Evolutionary conservation across 345 rosid genomes (phyloP), one percentile per base, ranked within the genome.

Genomic region (Linum usitatissimum): DNA sequence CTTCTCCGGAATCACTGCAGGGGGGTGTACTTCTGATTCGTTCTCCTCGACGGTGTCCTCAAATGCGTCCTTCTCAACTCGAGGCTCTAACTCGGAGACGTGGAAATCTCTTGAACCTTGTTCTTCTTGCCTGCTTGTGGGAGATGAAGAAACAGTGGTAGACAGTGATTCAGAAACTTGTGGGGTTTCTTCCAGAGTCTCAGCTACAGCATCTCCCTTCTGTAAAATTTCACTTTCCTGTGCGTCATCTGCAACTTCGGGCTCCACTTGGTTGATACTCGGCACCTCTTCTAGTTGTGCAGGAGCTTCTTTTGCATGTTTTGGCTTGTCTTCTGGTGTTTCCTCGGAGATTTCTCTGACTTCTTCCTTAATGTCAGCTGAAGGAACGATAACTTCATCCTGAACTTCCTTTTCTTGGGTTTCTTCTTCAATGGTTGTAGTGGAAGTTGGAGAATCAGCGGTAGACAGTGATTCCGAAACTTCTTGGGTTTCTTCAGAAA

Each of bases 51-150:
- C 13, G 6, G 55, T 36, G 5, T 17, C 21, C 61, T 61, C 55
- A 18, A 31, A n/a, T 55, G 10, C 7, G 6, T 45, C 61, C 30
- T 39, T 42, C 39, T 54, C 61, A 39, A 39, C n/a, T 54, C 39
- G 60, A 59, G 15, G 59, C 61, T 64, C 61, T 5, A 49, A 48
- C 6, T 21, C 51, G 18, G 65, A 51, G 45, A 59, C 48, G 61
- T 73, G 71, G 13, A 21, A 68, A 61, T 72, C 76, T 34, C 49
- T 66, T 28, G 57, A 51, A 56, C 45, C 69, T 66, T 45, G 51
- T 15, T 45, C 51, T 45, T 3, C 17, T 6, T 9, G 14, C 3
- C 13, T 45, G 51, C 4, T 12, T 45, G 17, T 15, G 14, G 14
- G 15, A 3, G 15, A 10, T 45, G 51, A 4, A 34, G 38, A 34